These are phyloP conservation scores for Oemleria cerasiformis DNA, from an alignment of 306 rosid genomes.

Conservation along the genomic window DNA sequence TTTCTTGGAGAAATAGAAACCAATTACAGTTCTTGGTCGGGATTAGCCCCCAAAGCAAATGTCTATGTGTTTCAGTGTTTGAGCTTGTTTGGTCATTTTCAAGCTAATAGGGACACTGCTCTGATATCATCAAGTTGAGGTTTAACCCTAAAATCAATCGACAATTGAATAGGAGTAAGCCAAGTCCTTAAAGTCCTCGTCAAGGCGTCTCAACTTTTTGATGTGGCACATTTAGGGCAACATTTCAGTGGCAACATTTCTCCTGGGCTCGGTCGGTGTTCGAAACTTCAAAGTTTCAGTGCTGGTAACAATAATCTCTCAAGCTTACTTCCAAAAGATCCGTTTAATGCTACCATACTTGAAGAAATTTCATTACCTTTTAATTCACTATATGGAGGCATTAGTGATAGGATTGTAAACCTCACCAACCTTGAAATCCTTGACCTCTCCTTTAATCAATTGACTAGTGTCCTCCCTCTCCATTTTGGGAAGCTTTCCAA, in stretches of 20 bases:
- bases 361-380: conserved; percentile 2
- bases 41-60: too few species aligned
- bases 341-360: not conserved
- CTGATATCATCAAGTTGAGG: too few species aligned
- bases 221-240: too few species aligned
- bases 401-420: not conserved
- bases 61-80: too few species aligned
- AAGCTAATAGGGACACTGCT: too few species aligned
- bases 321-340: conserved; percentile 9
- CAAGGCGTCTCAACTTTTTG: too few species aligned
- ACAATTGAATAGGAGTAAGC: too few species aligned
- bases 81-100: too few species aligned
- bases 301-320: not conserved
- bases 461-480: not conserved
- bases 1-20: too few species aligned
- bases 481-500: not conserved
- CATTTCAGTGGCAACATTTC: not conserved
- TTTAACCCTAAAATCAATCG: too few species aligned
- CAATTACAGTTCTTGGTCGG: too few species aligned
- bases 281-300: not conserved
- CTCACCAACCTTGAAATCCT: not conserved
- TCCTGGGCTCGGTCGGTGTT: not conserved
- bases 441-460: not conserved
- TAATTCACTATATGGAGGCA: not conserved
- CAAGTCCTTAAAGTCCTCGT: too few species aligned